phyloP scores from a whole-genome alignment of 2,329 filamentous ascomycete species.

The Trichoderma asperellum region DNA sequence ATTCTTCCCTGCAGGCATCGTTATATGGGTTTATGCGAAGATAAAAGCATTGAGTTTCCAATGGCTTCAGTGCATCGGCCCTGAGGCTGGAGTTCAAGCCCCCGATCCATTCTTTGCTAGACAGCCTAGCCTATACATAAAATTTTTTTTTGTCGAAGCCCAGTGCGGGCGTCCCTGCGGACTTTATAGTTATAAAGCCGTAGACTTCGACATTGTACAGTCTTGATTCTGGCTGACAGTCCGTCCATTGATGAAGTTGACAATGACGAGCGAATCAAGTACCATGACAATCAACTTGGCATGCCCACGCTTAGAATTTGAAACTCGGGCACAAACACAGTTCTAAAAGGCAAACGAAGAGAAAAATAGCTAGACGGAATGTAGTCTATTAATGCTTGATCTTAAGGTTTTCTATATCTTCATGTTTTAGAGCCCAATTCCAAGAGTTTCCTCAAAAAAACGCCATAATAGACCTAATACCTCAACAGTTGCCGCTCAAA shows the following conservation, averaged over 20 bases:
- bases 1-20: too few species aligned
- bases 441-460: neutral
- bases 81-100: conserved; percentile 7
- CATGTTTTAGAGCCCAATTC: neutral
- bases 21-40: too few species aligned
- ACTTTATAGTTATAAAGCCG: too few species aligned
- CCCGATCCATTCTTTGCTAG: too few species aligned
- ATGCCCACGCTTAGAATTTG: conserved; percentile 11
- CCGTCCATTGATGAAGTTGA: conserved; percentile 17
- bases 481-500: conserved; percentile 12
- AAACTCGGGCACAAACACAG: neutral
- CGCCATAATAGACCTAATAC: conserved; percentile 9
- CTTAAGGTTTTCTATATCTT: conserved; percentile 4
- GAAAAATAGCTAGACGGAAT: neutral
- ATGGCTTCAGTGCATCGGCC: conserved; percentile 12
- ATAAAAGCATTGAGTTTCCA: neutral
- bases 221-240: conserved; percentile 38
- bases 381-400: neutral
- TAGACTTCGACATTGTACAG: conserved; percentile 1
- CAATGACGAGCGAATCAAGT: conserved; percentile 9
- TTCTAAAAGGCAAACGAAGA: neutral
- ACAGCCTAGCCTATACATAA: too few species aligned
- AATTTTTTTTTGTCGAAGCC: too few species aligned
- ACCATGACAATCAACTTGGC: conserved; percentile 22
- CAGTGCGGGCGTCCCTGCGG: too few species aligned